Conservation (phyloP, 2,329 filamentous ascomycete genomes). For the Ambrosiella cleistominuta region DNA sequence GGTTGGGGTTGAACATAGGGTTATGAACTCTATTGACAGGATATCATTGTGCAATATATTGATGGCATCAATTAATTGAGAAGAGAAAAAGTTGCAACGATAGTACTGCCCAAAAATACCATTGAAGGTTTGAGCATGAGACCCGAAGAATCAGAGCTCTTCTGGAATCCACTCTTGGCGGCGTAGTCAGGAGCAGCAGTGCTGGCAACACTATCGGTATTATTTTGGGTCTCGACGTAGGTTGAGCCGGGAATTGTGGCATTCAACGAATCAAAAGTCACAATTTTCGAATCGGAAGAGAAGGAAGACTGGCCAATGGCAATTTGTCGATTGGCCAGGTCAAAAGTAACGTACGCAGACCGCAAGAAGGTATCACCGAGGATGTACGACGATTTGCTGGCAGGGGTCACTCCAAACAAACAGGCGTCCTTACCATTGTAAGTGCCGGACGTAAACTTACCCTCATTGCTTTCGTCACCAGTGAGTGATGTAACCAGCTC, state of each 20-base stretch:
- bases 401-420: conserved; percentile 39
- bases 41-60: too few species aligned
- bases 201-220: conserved; percentile 1
- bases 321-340: conserved; percentile 39
- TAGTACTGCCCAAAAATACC: background rate
- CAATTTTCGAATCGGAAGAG: conserved; percentile 33
- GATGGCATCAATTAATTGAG: too few species aligned
- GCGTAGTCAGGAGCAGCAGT: background rate
- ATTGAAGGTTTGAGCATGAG: background rate
- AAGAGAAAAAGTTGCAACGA: background rate
- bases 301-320: conserved; percentile 37
- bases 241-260: conserved; percentile 26
- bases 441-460: conserved; percentile 20
- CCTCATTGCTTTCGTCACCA: conserved; percentile 14
- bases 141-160: background rate
- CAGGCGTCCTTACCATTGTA: conserved; percentile 31
- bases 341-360: conserved; percentile 43
- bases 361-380: conserved; percentile 42
- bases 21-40: too few species aligned
- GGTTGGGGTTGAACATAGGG: too few species aligned
- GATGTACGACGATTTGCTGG: conserved; percentile 25
- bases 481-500: conserved; percentile 36
- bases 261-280: conserved; percentile 31
- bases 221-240: background rate
- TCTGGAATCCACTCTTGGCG: conserved; percentile 10